These are phyloP conservation scores for Alternaria sp. DNA, from an alignment of 2,329 filamentous ascomycete genomes.

Conservation along the genomic window DNA sequence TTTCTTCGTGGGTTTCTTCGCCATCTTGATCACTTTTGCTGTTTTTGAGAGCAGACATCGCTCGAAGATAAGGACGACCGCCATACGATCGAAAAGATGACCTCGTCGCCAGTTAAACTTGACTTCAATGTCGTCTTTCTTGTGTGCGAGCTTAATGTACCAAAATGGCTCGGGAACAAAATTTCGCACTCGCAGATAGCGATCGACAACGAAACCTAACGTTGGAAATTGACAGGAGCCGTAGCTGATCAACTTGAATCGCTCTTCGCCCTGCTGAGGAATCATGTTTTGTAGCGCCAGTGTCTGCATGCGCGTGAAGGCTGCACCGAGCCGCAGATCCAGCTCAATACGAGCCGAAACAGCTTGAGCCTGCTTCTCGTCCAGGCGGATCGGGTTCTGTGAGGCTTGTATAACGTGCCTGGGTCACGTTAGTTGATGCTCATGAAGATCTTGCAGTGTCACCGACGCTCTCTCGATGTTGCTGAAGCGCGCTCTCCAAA, in stretches of 20 bases:
- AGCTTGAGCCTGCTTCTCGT: constrained; percentile 85
- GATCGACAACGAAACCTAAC: constrained; percentile 93
- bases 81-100: constrained; percentile 85
- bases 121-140: constrained; percentile 77
- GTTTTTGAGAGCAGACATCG: constrained; percentile 76
- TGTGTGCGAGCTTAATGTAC: constrained; percentile 85
- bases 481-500: constrained; percentile 90
- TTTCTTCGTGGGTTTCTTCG: constrained; percentile 90
- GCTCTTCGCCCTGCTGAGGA: constrained; percentile 64
- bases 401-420: constrained; percentile 89
- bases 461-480: constrained; percentile 89
- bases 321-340: constrained; percentile 87
- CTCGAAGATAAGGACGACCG: constrained; percentile 83
- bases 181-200: constrained; percentile 91
- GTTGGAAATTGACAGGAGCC: constrained; percentile 98
- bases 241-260: constrained; percentile 75
- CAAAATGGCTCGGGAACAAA: constrained; percentile 94
- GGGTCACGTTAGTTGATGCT: constrained; percentile 1
- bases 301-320: constrained; percentile 89
- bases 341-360: constrained; percentile 90
- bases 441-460: neutral
- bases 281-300: constrained; percentile 76
- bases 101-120: constrained; percentile 83
- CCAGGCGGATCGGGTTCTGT: constrained; percentile 74
- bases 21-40: constrained; percentile 82